Conservation (phyloP, 306 rosid species). For the Trichosanthes cucumerina region DNA sequence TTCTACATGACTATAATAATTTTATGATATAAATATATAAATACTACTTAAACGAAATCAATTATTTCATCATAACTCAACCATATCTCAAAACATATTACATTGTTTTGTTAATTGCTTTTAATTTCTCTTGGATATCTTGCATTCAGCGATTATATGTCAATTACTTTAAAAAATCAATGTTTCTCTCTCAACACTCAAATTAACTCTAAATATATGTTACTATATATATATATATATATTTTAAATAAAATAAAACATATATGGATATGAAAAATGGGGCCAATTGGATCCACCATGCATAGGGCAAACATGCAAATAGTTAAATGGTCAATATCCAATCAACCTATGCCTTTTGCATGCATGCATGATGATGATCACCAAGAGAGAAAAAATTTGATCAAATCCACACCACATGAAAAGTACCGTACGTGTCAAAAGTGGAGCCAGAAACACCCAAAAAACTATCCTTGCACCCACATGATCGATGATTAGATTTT, state of each 20-base stretch:
- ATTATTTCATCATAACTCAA: too few species aligned
- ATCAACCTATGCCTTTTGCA: constrained; percentile 14
- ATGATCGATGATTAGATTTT: neutral
- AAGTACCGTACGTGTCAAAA: neutral
- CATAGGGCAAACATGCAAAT: constrained; percentile 36
- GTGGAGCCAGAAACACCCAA: constrained; percentile 4
- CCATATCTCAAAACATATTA: too few species aligned
- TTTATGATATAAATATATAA: too few species aligned
- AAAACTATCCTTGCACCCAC: neutral
- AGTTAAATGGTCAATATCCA: constrained; percentile 23
- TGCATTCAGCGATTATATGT: too few species aligned
- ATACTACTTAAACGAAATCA: too few species aligned
- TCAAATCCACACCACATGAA: neutral
- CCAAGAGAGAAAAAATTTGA: neutral
- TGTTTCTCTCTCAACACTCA: too few species aligned
- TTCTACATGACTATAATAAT: too few species aligned
- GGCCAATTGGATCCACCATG: constrained; percentile 16
- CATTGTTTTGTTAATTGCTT: too few species aligned
- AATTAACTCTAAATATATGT: too few species aligned
- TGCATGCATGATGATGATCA: constrained; percentile 7
- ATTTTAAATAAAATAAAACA: neutral
- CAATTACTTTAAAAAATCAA: too few species aligned
- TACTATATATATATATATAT: too few species aligned
- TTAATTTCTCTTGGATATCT: too few species aligned
- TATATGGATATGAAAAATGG: neutral